Conservation (phyloP, 345 rosid genomes). For the Anacardium occidentale region DNA sequence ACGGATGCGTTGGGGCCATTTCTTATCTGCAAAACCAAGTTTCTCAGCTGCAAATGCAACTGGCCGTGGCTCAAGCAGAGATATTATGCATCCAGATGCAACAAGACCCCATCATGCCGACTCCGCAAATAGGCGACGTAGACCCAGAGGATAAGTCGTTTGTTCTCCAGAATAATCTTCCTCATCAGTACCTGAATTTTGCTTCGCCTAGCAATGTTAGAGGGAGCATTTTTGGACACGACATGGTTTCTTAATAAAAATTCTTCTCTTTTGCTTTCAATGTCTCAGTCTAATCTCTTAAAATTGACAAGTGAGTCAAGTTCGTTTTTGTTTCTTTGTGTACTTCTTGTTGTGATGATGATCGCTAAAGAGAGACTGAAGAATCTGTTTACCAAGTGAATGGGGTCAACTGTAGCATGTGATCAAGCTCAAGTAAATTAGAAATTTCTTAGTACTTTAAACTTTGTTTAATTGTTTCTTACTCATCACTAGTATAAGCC, state of each 20-base stretch:
- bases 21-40: constrained; percentile 60
- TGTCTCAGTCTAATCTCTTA: neutral
- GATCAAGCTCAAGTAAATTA: constrained; percentile 27
- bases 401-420: constrained; percentile 54
- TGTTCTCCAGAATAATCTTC: constrained; percentile 21
- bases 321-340: neutral
- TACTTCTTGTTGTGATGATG: neutral
- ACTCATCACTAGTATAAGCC: neutral
- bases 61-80: constrained; percentile 65
- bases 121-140: constrained; percentile 9
- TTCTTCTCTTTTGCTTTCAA: neutral
- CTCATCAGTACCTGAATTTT: constrained; percentile 30
- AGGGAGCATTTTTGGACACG: constrained; percentile 46
- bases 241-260: constrained; percentile 43
- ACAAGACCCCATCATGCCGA: constrained; percentile 31
- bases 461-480: neutral
- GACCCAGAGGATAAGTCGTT: constrained; percentile 32
- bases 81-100: constrained; percentile 61
- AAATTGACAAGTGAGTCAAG: neutral
- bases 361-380: neutral
- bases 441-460: constrained; percentile 14
- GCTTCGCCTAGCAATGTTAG: constrained; percentile 27
- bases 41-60: constrained; percentile 56
- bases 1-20: constrained; percentile 66
- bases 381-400: constrained; percentile 17